Evolutionary conservation across 2,329 filamentous ascomycete genomes (phyloP).

Genomic region (Elsinoe fawcettii): DNA sequence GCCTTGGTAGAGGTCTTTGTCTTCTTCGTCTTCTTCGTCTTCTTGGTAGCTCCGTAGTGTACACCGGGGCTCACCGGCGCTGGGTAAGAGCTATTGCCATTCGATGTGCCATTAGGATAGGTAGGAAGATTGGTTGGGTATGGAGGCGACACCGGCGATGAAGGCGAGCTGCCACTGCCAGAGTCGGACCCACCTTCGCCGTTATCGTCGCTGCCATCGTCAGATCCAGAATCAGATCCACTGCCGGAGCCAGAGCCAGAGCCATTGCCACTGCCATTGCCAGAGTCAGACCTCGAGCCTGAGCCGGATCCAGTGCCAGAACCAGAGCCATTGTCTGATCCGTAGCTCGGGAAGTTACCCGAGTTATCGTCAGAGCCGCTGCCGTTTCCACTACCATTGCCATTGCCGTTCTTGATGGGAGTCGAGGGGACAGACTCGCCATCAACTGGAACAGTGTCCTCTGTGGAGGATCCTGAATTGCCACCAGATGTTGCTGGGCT

Average conservation of each 20-base stretch:
- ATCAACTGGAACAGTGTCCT: background rate
- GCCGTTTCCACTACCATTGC: background rate
- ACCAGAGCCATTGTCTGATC: background rate
- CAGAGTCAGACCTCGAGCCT: background rate
- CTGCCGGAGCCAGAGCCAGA: background rate
- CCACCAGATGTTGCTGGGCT: background rate
- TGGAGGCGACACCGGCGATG: background rate
- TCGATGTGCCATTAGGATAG: conserved; percentile 1
- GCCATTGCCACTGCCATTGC: background rate
- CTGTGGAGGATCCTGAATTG: background rate
- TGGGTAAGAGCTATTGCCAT: background rate
- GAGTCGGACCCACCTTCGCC: background rate
- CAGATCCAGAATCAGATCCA: background rate
- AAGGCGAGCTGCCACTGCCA: background rate
- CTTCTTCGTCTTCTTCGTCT: conserved; percentile 4
- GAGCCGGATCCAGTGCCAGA: background rate
- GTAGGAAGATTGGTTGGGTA: conserved; percentile 1
- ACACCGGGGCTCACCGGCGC: background rate
- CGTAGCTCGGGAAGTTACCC: background rate
- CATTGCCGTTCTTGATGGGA: background rate
- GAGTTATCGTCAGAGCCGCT: background rate
- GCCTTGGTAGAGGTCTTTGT: conserved; percentile 1
- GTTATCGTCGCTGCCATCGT: background rate
- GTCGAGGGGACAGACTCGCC: conserved; percentile 1
- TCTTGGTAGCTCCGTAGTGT: background rate